phyloP scores from a whole-genome alignment of 1,139 yeast species.

The Candida glucosophila region DNA sequence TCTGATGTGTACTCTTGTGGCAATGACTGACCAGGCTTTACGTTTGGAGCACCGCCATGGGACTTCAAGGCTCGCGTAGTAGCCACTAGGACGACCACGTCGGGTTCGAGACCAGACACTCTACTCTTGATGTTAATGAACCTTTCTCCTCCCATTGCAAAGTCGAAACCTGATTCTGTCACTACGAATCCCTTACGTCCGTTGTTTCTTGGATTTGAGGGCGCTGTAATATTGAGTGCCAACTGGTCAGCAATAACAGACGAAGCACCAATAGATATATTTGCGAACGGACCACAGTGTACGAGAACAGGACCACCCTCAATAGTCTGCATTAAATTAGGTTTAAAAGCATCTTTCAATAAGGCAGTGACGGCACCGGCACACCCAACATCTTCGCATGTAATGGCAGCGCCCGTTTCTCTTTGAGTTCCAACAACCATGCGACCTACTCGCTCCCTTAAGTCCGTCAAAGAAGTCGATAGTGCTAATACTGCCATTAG shows the following conservation, averaged over 20 bases:
- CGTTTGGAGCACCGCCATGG: slow-evolving; percentile 82
- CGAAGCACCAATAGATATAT: slow-evolving; percentile 78
- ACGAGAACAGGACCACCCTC: slow-evolving; percentile 83
- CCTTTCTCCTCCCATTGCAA: slow-evolving; percentile 86
- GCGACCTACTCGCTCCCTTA: slow-evolving; percentile 62
- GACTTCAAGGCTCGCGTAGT: slow-evolving; percentile 72
- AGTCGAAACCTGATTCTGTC: slow-evolving; percentile 82
- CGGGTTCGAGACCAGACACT: slow-evolving; percentile 64
- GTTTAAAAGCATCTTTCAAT: slow-evolving; percentile 74
- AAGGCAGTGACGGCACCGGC: slow-evolving; percentile 78
- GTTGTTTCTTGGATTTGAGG: slow-evolving; percentile 35
- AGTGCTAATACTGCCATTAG: slow-evolving; percentile 76
- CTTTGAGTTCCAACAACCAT: slow-evolving; percentile 63
- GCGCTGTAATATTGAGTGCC: slow-evolving; percentile 55
- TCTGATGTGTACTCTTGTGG: slow-evolving; percentile 62
- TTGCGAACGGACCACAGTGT: slow-evolving; percentile 84
- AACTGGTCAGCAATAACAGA: slow-evolving; percentile 72
- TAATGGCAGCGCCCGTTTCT: slow-evolving; percentile 52
- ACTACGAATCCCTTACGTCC: slow-evolving; percentile 58
- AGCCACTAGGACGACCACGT: slow-evolving; percentile 70
- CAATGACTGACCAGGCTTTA: slow-evolving; percentile 70
- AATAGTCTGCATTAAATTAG: slow-evolving; percentile 76
- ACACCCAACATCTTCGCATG: slow-evolving; percentile 72
- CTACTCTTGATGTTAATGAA: slow-evolving; percentile 75
- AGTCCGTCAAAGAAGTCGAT: slow-evolving; percentile 55